A percentile compares a stretch with the other conserved stretches of the same genome.
phyloP scores from a whole-genome alignment of 192 early-diverging fungal genomes.

The Linnemannia elongata region DNA sequence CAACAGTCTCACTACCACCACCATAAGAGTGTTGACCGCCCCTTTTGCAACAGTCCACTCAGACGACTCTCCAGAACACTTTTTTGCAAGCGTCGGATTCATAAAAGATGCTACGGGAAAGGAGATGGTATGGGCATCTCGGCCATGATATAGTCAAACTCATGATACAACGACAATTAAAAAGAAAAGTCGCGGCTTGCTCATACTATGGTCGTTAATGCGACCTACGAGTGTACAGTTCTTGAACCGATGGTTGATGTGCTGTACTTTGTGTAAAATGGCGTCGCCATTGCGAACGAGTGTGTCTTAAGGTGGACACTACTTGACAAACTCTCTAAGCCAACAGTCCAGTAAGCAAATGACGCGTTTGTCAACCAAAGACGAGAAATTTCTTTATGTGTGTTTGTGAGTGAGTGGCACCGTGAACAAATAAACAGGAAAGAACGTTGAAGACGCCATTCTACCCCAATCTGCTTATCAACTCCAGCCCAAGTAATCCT shows the following conservation, averaged over 20 bases:
- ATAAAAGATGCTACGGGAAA: neutral
- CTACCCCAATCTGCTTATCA: neutral
- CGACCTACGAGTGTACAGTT: neutral
- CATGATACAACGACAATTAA: neutral
- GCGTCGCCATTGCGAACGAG: neutral
- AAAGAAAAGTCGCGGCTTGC: neutral
- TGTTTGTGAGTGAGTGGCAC: neutral
- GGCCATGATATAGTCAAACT: neutral
- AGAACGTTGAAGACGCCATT: neutral
- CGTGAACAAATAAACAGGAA: neutral
- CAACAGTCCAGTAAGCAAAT: neutral
- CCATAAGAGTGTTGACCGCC: conserved; percentile 13
- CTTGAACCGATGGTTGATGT: neutral
- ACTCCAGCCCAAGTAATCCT: neutral
- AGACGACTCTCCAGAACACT: conserved; percentile 47
- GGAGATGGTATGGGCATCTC: conserved; percentile 22
- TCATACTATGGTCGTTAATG: neutral
- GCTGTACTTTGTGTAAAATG: neutral
- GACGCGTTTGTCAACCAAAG: neutral
- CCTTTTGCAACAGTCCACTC: conserved; percentile 21
- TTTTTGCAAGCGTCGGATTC: conserved; percentile 32
- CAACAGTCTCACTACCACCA: neutral
- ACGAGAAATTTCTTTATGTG: neutral
- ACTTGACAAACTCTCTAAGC: neutral
- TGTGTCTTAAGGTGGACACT: no score